Conservation (phyloP, 2,329 filamentous ascomycete species). For the Orbilia oligospora region DNA sequence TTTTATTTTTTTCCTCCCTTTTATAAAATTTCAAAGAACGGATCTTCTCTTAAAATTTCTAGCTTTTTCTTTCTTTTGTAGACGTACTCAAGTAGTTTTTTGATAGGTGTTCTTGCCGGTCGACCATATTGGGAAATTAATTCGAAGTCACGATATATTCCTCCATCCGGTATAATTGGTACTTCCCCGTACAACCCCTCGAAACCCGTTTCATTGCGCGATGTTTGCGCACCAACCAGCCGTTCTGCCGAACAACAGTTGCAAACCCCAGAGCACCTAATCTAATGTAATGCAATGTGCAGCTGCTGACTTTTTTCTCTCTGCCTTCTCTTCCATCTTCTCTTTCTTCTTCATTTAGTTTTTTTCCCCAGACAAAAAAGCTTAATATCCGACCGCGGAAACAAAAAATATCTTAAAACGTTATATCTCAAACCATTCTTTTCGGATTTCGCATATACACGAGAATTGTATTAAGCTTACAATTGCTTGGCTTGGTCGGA, state of each 20-base stretch:
- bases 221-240: constrained; percentile 47
- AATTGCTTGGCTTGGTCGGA: no score
- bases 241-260: constrained; percentile 4
- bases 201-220: constrained; percentile 46
- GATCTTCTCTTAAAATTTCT: constrained; percentile 5
- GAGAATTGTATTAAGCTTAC: no score
- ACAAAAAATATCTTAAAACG: background rate
- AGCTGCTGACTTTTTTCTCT: constrained; percentile 20
- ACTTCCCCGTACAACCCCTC: no score
- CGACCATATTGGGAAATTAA: no score
- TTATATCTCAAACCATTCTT: no score
- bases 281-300: background rate
- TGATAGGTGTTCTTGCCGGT: no score
- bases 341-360: background rate
- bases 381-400: constrained; percentile 31
- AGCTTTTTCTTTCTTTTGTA: background rate
- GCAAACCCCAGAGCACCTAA: background rate
- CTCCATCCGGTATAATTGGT: background rate
- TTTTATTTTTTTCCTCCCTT: background rate
- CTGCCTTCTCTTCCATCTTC: background rate
- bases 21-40: no score
- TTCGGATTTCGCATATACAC: no score
- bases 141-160: no score
- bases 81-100: background rate
- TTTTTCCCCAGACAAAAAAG: background rate